These are phyloP conservation scores for Eucalyptus pumila DNA, from an alignment of 345 rosid species.

Conservation along the genomic window DNA sequence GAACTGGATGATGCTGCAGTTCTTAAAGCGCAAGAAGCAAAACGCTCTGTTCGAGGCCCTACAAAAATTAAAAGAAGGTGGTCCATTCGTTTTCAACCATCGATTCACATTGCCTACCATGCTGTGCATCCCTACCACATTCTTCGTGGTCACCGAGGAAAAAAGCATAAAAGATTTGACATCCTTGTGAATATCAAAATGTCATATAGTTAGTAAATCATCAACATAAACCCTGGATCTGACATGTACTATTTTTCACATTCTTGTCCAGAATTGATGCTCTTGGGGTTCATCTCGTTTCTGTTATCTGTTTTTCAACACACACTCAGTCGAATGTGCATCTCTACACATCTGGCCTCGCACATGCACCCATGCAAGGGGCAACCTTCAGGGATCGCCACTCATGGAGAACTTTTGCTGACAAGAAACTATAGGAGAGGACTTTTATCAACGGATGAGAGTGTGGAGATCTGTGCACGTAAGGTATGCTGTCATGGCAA, in stretches of 20 bases:
- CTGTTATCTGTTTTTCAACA: constrained; percentile 55
- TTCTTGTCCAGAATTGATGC: constrained; percentile 69
- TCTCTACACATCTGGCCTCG: constrained; percentile 30
- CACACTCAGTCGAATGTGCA: constrained; percentile 43
- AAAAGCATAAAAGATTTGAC: not conserved
- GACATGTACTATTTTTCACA: not conserved
- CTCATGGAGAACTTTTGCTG: not conserved
- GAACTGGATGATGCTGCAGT: constrained; percentile 17
- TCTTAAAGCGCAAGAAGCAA: constrained; percentile 30
- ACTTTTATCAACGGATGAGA: not conserved
- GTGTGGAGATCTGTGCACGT: constrained; percentile 10
- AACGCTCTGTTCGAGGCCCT: constrained; percentile 59
- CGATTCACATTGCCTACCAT: not conserved
- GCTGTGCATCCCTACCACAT: not conserved
- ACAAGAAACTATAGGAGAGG: constrained; percentile 3
- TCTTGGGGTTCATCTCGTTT: constrained; percentile 83
- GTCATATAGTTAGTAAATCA: not conserved
- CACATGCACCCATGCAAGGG: constrained; percentile 73
- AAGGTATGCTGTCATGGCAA: constrained; percentile 10
- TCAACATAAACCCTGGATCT: not conserved
- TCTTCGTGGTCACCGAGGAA: not conserved
- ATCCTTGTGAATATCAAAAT: not conserved
- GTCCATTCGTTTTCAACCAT: not conserved
- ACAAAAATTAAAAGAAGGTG: constrained; percentile 83
- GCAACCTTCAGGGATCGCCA: not conserved